These are phyloP conservation scores for Eremochloa ophiuroides DNA, from an alignment of 176 grass and related monocot genomes.

Conservation along the genomic window DNA sequence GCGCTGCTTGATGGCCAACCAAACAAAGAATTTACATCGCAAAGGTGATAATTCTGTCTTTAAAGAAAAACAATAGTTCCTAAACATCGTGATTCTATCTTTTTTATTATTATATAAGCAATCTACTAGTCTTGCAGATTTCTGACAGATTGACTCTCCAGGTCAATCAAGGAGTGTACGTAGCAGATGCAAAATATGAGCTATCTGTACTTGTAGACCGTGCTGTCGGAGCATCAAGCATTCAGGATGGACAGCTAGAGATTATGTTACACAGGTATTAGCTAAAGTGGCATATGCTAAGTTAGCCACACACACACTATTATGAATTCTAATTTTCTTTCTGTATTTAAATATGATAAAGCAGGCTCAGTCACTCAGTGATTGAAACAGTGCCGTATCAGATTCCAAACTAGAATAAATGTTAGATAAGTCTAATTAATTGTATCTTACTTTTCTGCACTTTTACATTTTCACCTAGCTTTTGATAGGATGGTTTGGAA, in stretches of 20 bases:
- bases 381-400: not conserved
- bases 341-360: not conserved
- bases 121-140: too few relatives aligned
- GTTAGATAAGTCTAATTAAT: too few relatives aligned
- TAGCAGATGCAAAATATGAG: slow-evolving; percentile 70
- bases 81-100: too few relatives aligned
- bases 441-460: too few relatives aligned
- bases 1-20: too few relatives aligned
- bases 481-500: too few relatives aligned
- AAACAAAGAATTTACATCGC: too few relatives aligned
- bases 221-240: slow-evolving; percentile 89
- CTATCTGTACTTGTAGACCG: slow-evolving; percentile 84
- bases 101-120: too few relatives aligned
- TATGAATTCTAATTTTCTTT: not conserved
- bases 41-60: too few relatives aligned
- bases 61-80: too few relatives aligned
- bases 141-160: slow-evolving; percentile 23
- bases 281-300: not conserved
- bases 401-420: not conserved
- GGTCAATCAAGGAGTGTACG: slow-evolving; percentile 78
- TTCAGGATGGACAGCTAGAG: slow-evolving; percentile 85
- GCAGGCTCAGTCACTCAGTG: not conserved
- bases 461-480: too few relatives aligned
- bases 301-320: too few relatives aligned
- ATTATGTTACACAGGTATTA: slow-evolving; percentile 89